These are phyloP conservation scores for Hemerocallis citrina DNA, from an alignment of 106 monocot genomes.

Conservation along the genomic window DNA sequence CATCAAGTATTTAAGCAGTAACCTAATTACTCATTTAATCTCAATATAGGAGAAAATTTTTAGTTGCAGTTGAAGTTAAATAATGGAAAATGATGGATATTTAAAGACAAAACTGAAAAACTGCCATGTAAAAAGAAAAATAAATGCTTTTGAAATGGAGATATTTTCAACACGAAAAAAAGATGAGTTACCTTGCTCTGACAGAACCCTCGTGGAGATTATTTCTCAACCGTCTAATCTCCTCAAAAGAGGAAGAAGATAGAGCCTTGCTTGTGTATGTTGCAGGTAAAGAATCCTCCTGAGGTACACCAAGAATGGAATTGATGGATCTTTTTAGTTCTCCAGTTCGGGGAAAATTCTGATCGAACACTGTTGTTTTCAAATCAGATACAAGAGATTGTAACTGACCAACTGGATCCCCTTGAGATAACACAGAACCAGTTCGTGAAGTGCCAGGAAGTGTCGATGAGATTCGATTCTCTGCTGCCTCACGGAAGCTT, in stretches of 20 bases:
- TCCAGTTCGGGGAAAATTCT: conserved; percentile 20
- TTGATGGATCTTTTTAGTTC: conserved; percentile 29
- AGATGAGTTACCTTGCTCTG: conserved; percentile 42
- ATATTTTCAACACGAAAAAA: neutral
- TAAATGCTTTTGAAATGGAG: too few relatives aligned
- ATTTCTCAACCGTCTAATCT: conserved; percentile 33
- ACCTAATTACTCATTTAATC: neutral
- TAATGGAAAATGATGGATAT: neutral
- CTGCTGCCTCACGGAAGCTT: conserved; percentile 42
- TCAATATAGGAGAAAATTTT: neutral
- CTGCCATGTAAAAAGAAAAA: neutral
- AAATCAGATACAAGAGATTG: conserved; percentile 42
- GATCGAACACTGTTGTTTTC: conserved; percentile 21
- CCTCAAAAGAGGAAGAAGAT: conserved; percentile 31
- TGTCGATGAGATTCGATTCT: conserved; percentile 19
- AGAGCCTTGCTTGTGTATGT: conserved; percentile 18
- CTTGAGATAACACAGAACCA: conserved; percentile 12
- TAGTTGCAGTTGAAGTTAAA: neutral
- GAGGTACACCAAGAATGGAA: conserved; percentile 20
- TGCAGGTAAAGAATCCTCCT: conserved; percentile 21
- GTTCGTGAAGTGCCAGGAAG: conserved; percentile 18
- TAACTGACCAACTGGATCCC: conserved; percentile 19
- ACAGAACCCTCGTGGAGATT: conserved; percentile 22
- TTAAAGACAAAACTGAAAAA: neutral
- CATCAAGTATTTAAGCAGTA: neutral